A percentile compares a stretch with the other conserved stretches of the same genome.
These are phyloP conservation scores for Hibiscus mutabilis DNA, from an alignment of 345 rosid genomes.

Conservation along the genomic window DNA sequence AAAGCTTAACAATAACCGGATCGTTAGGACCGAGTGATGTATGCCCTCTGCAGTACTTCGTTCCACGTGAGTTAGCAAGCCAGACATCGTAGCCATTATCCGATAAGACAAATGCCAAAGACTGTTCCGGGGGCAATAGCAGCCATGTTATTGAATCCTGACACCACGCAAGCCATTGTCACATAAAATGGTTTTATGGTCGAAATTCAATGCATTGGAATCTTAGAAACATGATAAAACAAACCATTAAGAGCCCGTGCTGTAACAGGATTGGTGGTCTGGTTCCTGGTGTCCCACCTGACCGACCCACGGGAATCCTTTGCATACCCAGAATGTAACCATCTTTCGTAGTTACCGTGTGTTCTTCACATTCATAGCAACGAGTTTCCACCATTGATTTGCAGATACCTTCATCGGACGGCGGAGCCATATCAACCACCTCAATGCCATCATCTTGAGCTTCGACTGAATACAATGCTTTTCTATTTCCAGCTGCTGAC, in stretches of 20 bases:
- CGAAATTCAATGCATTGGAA: too few species aligned
- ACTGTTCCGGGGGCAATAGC: not conserved
- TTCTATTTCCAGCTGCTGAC: slow-evolving; percentile 16
- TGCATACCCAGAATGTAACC: too few species aligned
- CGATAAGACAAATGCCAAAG: too few species aligned
- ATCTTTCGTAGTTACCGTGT: too few species aligned
- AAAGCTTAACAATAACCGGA: slow-evolving; percentile 8
- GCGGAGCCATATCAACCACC: not conserved
- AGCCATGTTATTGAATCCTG: slow-evolving; percentile 49
- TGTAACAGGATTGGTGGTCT: slow-evolving; percentile 42
- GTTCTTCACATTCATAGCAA: too few species aligned
- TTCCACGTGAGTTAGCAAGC: slow-evolving; percentile 47
- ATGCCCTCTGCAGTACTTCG: slow-evolving; percentile 33
- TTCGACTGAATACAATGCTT: not conserved
- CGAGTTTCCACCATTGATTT: too few species aligned
- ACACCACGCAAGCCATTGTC: slow-evolving; percentile 1
- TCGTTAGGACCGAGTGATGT: slow-evolving; percentile 25
- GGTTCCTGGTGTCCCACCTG: slow-evolving; percentile 19
- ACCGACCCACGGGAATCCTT: not conserved
- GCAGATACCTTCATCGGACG: not conserved
- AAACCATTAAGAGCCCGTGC: slow-evolving; percentile 45
- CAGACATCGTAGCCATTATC: slow-evolving; percentile 22
- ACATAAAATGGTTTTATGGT: not conserved
- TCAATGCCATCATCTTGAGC: not conserved
- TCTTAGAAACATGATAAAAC: not conserved